Evolutionary conservation across 2,329 filamentous ascomycete species (phyloP), one percentile per base, ranked within the genome.

Genomic region (Amylocarpus encephaloides): DNA sequence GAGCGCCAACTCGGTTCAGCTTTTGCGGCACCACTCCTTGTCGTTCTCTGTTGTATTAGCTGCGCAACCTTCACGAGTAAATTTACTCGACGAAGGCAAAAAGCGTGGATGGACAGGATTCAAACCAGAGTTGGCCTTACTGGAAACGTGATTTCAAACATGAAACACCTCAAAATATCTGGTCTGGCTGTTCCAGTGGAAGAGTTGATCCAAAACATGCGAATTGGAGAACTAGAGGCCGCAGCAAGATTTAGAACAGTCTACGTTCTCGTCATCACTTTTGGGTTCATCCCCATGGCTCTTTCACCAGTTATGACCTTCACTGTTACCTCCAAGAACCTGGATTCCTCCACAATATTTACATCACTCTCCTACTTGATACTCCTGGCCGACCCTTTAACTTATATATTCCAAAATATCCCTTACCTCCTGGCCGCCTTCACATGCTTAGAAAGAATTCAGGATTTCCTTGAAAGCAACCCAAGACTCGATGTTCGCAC

Each of bases 81-180:
- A n/a, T 54, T 55, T 35, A 52, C 49, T 39, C 55, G 55, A 13
- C 19, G 15, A 19, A 47, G 36, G 35, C 62, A 65, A 49, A 54
- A 48, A 35, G 57, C 26, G 6, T 58, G 56, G 56, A 54, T 58
- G 48, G 33, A 41, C 1, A 45, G 43, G n/a, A 50, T 56, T 15
- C 51, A 58, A 32, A 50, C 50, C 26, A 19, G 56, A 22, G 52
- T 58, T n/a, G 53, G 52, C 1, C 26, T 52, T 3, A 58, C 56
- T 12, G 34, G 49, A 2, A 46, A 60, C n/a, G 68, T 71, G 18
- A 63, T 73, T 26, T 49, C 59, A 1, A 63, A 61, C 43, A 70
- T 73, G 63, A 72, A 71, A 52, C 57, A 62, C 33, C 55, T 73
- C 15, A 70, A 68, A 48, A 68, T 72, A 41, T 65, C 65, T 1